phyloP scores from a whole-genome alignment of 225 moss, liverwort and hornwort genomes.

The Pseudisothecium myosuroides region DNA sequence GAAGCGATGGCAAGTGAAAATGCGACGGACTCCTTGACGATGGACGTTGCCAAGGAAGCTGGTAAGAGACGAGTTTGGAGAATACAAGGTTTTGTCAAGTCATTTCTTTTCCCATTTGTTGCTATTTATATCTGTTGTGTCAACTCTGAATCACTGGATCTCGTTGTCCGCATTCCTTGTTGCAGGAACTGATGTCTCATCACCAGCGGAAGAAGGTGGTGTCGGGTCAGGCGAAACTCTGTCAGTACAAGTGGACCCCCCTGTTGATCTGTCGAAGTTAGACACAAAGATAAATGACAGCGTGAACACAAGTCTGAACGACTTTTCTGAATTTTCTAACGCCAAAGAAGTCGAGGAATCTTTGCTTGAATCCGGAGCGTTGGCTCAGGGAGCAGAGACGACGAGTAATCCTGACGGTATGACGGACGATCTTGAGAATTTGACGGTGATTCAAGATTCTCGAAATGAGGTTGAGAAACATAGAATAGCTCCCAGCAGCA shows the following conservation, averaged over 20 bases:
- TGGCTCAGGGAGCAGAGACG: neutral
- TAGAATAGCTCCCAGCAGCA: conserved; percentile 13
- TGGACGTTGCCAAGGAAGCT: neutral
- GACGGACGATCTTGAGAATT: neutral
- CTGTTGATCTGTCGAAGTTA: conserved; percentile 1
- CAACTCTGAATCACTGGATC: neutral
- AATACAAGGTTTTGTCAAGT: neutral
- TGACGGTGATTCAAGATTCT: conserved; percentile 8
- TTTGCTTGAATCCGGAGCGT: neutral
- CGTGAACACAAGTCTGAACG: neutral
- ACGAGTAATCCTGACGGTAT: neutral
- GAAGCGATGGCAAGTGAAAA: neutral
- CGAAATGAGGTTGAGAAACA: conserved; percentile 5
- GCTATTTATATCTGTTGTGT: neutral
- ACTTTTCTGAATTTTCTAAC: neutral
- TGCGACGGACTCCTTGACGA: neutral
- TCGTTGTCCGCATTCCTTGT: neutral
- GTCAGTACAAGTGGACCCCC: neutral
- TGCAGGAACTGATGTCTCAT: conserved; percentile 10
- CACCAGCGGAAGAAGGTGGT: neutral
- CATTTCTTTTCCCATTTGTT: neutral
- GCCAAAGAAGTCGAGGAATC: neutral
- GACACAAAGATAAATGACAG: neutral
- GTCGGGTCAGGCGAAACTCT: neutral
- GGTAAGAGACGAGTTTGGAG: neutral